Conservation (phyloP, 2,329 filamentous ascomycete genomes). For the Xylaria hypoxylon region DNA sequence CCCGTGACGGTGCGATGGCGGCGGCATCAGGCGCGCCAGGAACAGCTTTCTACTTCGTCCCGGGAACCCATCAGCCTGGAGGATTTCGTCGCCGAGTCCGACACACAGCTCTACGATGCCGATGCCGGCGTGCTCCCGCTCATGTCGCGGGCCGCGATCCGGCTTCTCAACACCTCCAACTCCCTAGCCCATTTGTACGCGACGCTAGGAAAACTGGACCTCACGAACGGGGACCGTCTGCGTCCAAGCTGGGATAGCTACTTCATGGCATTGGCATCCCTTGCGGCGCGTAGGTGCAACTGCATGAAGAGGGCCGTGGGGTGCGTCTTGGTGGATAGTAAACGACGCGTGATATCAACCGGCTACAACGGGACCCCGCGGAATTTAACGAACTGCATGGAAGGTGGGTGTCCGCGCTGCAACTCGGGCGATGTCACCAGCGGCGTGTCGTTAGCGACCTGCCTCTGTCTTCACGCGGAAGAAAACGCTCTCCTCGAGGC, state of each 20-base stretch:
- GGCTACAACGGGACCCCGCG: conserved; percentile 98
- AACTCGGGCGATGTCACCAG: conserved; percentile 76
- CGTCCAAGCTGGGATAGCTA: conserved; percentile 96
- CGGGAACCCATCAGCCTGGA: conserved; percentile 58
- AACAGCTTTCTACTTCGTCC: neutral
- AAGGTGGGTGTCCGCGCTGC: conserved; percentile 90
- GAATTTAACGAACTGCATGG: conserved; percentile 87
- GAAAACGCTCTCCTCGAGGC: conserved; percentile 97
- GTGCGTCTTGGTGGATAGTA: conserved; percentile 85
- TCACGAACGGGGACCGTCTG: conserved; percentile 81
- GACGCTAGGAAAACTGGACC: conserved; percentile 78
- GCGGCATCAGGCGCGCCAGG: conserved; percentile 68
- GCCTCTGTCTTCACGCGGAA: conserved; percentile 96
- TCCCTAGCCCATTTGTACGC: conserved; percentile 77
- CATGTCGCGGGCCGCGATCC: conserved; percentile 83
- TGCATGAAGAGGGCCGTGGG: conserved; percentile 99
- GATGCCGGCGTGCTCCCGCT: conserved; percentile 76
- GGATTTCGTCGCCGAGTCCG: conserved; percentile 69
- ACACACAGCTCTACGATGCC: conserved; percentile 80
- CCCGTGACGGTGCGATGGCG: conserved; percentile 86
- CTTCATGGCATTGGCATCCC: conserved; percentile 95
- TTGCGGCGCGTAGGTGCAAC: conserved; percentile 90
- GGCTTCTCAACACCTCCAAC: conserved; percentile 85
- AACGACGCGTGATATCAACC: conserved; percentile 89
- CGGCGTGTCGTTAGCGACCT: conserved; percentile 83